Conservation (phyloP, 2,329 filamentous ascomycete species). For the Aureobasidium sp. region DNA sequence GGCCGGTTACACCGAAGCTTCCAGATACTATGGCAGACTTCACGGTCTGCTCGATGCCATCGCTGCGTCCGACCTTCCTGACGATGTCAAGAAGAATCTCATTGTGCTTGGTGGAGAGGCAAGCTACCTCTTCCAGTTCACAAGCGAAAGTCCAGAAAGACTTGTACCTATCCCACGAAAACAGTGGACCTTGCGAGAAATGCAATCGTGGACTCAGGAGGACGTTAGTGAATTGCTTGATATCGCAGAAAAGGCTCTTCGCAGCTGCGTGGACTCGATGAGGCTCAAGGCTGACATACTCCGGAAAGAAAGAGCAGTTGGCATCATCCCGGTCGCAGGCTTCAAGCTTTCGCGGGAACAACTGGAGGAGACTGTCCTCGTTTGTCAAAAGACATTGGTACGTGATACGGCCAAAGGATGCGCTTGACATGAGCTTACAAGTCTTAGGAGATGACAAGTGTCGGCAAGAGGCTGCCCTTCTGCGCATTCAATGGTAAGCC, state of each 20-base stretch:
- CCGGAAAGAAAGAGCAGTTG: constrained; percentile 69
- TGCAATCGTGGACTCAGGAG: constrained; percentile 67
- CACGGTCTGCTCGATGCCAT: constrained; percentile 81
- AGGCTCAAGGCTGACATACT: constrained; percentile 72
- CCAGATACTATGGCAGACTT: constrained; percentile 78
- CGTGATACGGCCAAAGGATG: no score
- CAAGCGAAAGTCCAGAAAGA: constrained; percentile 55
- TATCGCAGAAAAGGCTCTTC: constrained; percentile 75
- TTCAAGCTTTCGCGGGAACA: constrained; percentile 66
- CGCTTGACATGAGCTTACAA: constrained; percentile 5
- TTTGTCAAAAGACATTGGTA: constrained; percentile 78
- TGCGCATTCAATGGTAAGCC: constrained; percentile 82
- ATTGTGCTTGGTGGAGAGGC: constrained; percentile 93
- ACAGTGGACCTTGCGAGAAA: constrained; percentile 70
- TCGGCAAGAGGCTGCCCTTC: constrained; percentile 68
- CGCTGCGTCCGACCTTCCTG: constrained; percentile 54
- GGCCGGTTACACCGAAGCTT: constrained; percentile 84
- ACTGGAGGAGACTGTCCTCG: constrained; percentile 90
- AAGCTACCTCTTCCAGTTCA: constrained; percentile 87
- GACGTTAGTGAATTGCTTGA: constrained; percentile 79
- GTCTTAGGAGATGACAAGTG: constrained; percentile 60
- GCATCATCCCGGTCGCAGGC: constrained; percentile 38
- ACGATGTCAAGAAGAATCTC: constrained; percentile 65
- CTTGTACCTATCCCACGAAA: constrained; percentile 58
- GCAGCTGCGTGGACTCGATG: constrained; percentile 73